Base-by-base conservation (phyloP, 805 yeast genomes). In the Aciculoconidium aculeatum region DNA sequence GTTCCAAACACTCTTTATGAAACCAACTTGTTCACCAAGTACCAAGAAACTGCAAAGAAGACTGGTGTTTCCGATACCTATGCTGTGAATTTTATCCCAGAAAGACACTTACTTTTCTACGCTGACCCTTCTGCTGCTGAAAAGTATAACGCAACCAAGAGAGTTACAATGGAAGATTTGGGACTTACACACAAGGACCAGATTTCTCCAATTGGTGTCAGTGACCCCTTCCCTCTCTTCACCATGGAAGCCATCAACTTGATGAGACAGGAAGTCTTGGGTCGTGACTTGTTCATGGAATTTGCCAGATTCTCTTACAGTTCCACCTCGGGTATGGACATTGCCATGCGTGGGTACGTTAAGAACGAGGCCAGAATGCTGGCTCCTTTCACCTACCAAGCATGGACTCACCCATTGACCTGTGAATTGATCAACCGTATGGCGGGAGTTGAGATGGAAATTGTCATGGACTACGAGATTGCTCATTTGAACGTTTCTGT, bases 361-460 rank as follows among this genome's bases (percentile, higher is more conserved):
- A 65, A 60, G 22, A 47, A 53, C 15, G 49, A 44, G 13, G 51
- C 43, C 22, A 30, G 37, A 11, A 36, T 53, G 22, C 32, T 51
- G n/a, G 53, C 71, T 22, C 79, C 77, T 0, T 75, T 75, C 44
- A 65, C 70, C 2, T 57, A 65, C 39, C 62, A 55, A 3, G 80
- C 80, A 4, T 74, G 80, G 80, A 66, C 65, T 3, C 76, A 72
- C 40, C 80, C 80, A 14, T 61, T 61, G 35, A 72, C 78, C 5
- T 53, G 70, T 39, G 72, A 70, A 30, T 67, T 75, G 20, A 56
- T 75, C 23, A 60, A 67, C 32, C 58, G 49, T n/a, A 74, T 74
- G 75, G 77, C 81, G 4, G 77, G 77, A 5, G 74, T 70, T 23
- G 76, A 72, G 14, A 56, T 72, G 31, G 72, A 70, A 38, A 58